phyloP scores from a whole-genome alignment of 495 filamentous ascomycete genomes.

The Aspergillus conjunctus region DNA sequence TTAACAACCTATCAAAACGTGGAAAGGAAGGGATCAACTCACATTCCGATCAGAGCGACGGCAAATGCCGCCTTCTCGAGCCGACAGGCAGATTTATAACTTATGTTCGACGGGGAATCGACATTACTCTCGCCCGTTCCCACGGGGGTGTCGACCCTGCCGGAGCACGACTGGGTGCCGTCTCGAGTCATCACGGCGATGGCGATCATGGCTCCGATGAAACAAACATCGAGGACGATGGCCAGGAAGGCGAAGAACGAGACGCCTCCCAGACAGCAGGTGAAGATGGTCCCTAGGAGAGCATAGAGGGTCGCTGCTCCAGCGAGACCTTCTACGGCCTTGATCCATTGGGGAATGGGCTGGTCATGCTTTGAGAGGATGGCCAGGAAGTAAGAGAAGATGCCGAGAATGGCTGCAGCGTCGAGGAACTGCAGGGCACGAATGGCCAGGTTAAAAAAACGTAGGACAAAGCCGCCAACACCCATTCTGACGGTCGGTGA shows the following conservation, averaged over 20 bases:
- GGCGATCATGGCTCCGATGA: constrained; percentile 80
- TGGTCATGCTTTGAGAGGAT: constrained; percentile 59
- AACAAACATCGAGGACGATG: constrained; percentile 72
- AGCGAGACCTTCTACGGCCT: constrained; percentile 80
- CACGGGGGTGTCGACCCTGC: constrained; percentile 65
- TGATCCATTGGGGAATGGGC: constrained; percentile 62
- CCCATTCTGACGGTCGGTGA: constrained; percentile 37
- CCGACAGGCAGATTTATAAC: constrained; percentile 61
- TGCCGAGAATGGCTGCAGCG: constrained; percentile 70
- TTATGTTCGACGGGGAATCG: constrained; percentile 36
- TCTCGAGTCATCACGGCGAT: constrained; percentile 68
- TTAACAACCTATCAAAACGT: background rate
- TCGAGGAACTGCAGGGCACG: constrained; percentile 72
- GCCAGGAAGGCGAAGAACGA: constrained; percentile 75
- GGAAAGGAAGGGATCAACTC: constrained; percentile 39
- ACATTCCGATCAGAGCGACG: constrained; percentile 78
- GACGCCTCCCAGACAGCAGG: constrained; percentile 77
- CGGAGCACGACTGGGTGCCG: constrained; percentile 63
- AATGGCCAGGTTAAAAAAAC: constrained; percentile 62
- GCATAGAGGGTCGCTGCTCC: constrained; percentile 74
- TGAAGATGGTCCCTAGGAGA: constrained; percentile 66
- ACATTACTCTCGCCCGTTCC: constrained; percentile 59
- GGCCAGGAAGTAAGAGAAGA: constrained; percentile 67
- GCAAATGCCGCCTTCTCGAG: constrained; percentile 74
- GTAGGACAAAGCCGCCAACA: constrained; percentile 59